Evolutionary conservation across 2,329 filamentous ascomycete genomes (phyloP).

Genomic region (Colletotrichum sp.): DNA sequence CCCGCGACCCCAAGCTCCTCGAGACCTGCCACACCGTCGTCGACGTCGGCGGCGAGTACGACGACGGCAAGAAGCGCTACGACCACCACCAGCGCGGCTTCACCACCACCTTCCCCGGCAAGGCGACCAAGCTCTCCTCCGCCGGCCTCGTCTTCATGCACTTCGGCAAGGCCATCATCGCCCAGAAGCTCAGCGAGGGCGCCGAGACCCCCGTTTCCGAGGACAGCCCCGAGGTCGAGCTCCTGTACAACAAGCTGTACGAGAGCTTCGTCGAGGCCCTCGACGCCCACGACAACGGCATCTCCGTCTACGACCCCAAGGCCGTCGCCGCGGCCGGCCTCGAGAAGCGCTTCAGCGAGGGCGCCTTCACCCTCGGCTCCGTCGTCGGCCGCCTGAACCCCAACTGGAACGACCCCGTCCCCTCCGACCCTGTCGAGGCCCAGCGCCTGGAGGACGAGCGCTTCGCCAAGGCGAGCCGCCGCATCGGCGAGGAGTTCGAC

Average conservation of each 20-base stretch:
- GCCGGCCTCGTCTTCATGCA: conserved; percentile 96
- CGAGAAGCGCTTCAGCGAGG: conserved; percentile 82
- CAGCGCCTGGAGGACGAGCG: conserved; percentile 81
- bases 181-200: conserved; percentile 55
- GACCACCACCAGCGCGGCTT: conserved; percentile 98
- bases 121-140: conserved; percentile 87
- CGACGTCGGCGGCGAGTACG: conserved; percentile 96
- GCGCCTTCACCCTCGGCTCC: conserved; percentile 83
- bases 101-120: conserved; percentile 81
- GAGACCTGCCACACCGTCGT: conserved; percentile 91
- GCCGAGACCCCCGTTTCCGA: conserved; percentile 53
- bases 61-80: conserved; percentile 77
- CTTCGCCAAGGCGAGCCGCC: conserved; percentile 77
- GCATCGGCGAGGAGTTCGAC: conserved; percentile 90
- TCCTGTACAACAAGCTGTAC: conserved; percentile 91
- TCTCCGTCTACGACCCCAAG: conserved; percentile 79
- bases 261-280: conserved; percentile 93
- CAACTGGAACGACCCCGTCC: conserved; percentile 74
- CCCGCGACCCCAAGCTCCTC: conserved; percentile 81
- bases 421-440: conserved; percentile 58
- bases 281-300: conserved; percentile 97
- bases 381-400: conserved; percentile 83
- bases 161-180: conserved; percentile 86
- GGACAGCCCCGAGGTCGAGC: conserved; percentile 69
- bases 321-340: conserved; percentile 73